phyloP scores from a whole-genome alignment of 2,329 filamentous ascomycete species.

The Lachnellula suecica region DNA sequence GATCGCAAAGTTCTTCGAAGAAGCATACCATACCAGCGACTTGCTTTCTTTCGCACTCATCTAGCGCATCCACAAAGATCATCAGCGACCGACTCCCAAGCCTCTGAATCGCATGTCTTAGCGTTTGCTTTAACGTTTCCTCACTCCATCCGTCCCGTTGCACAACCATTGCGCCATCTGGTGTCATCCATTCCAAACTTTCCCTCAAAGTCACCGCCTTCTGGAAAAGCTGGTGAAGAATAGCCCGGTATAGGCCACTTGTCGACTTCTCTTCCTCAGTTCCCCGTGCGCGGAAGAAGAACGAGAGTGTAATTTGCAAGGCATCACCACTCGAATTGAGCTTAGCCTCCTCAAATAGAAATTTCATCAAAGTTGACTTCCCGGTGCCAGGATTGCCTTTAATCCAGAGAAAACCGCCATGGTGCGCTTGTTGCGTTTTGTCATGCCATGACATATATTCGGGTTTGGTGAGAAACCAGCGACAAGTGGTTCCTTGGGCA shows the following conservation, averaged over 20 bases:
- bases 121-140: constrained; percentile 27
- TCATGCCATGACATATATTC: constrained; percentile 41
- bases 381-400: constrained; percentile 45
- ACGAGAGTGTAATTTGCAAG: constrained; percentile 32
- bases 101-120: constrained; percentile 23
- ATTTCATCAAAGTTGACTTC: constrained; percentile 45
- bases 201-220: constrained; percentile 34
- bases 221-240: constrained; percentile 46
- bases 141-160: constrained; percentile 28
- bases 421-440: constrained; percentile 21
- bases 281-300: constrained; percentile 31
- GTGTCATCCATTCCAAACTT: constrained; percentile 24
- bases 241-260: constrained; percentile 48
- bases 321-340: constrained; percentile 16
- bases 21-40: constrained; percentile 18
- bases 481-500: constrained; percentile 39
- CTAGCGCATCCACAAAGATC: constrained; percentile 31
- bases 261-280: constrained; percentile 43
- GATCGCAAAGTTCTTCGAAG: constrained; percentile 21
- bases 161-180: constrained; percentile 18
- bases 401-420: constrained; percentile 46
- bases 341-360: constrained; percentile 32
- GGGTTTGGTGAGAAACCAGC: constrained; percentile 38
- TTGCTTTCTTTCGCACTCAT: constrained; percentile 22
- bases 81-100: constrained; percentile 30